These are phyloP conservation scores for Lactarius akahatsu DNA, from an alignment of 768 basidiomycete species.

Conservation along the genomic window DNA sequence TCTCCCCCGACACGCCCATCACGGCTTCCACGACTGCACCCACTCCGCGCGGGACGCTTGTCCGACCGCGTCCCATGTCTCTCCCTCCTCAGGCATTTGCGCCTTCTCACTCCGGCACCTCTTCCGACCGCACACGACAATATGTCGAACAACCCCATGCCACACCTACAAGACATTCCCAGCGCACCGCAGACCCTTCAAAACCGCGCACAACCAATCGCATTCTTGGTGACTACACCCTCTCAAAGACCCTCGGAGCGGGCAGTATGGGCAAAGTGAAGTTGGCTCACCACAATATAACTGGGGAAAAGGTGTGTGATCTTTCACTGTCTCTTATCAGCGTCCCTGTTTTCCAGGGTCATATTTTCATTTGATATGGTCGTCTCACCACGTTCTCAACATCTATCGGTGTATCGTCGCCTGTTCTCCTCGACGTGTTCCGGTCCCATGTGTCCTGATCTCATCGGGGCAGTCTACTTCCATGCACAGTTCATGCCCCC, in stretches of 20 bases:
- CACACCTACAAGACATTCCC: constrained; percentile 16
- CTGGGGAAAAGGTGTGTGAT: constrained; percentile 83
- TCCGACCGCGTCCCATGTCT: constrained; percentile 62
- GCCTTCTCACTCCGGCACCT: constrained; percentile 33
- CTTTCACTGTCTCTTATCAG: constrained; percentile 60
- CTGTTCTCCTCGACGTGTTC: not conserved
- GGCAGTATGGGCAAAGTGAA: constrained; percentile 99
- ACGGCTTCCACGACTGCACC: constrained; percentile 21
- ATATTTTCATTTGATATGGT: not conserved
- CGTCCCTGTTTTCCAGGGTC: not conserved
- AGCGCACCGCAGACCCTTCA: constrained; percentile 30
- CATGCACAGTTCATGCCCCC: not conserved
- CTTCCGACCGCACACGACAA: constrained; percentile 32
- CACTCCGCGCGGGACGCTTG: constrained; percentile 30
- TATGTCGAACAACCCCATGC: constrained; percentile 30
- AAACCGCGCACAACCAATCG: constrained; percentile 42
- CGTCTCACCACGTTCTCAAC: not conserved
- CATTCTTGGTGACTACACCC: constrained; percentile 90
- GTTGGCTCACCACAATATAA: constrained; percentile 83
- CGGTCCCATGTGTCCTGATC: not conserved
- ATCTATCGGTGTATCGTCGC: not conserved
- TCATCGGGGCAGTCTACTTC: not conserved
- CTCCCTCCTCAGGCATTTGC: constrained; percentile 66
- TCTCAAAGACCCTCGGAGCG: constrained; percentile 95
- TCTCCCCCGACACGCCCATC: constrained; percentile 24